Evolutionary conservation across 1,139 yeast species (phyloP), one percentile per base, ranked within the genome.

Genomic region (Wickerhamomyces sp.): DNA sequence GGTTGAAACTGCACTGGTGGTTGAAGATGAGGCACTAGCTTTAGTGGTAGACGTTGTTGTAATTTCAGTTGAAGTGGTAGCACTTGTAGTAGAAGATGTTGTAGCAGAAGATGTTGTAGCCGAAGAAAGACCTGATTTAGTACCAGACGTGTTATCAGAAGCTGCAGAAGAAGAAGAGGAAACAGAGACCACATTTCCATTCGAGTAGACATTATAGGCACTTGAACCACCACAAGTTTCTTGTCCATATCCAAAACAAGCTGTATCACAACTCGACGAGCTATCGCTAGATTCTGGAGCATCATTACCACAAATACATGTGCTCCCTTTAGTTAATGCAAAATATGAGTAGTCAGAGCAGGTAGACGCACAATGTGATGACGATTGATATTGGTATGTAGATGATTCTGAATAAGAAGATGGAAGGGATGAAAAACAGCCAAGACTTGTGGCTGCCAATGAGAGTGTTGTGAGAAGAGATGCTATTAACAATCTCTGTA

Each of bases 291-390:
- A 52, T 6, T 40, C 40, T 1, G 95, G 95, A 18, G 71, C 59
- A 0, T 67, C 53, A 49, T 67, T 59, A 49, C 91, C 86, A 64
- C 96, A 88, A 59, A 71, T 78, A 65, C 96, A 88, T 23, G 67
- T 64, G 44, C 68, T 61, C 36, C 89, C 91, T 37, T 73, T 59
- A 15, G 67, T 65, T 39, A 84, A 56, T 8, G 93, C 95, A 56
- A 81, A 75, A 56, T 78, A 84, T 4, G 79, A 66, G 47, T 67
- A 71, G 27, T 66, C 63, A 6, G 75, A 63, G 62, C 91, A 84
- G 39, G 59, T 55, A 0, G 45, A 41, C 4, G 72, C 55, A 62
- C 91, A 84, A 46, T 68, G 62, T 7, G 70, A 65, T 1, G 81
- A 69, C 1, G 81, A 64, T 56, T 82, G 88, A 52, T 61, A 82